Conservation (phyloP, 2,329 filamentous ascomycete species). For the Colletotrichum eleusines region DNA sequence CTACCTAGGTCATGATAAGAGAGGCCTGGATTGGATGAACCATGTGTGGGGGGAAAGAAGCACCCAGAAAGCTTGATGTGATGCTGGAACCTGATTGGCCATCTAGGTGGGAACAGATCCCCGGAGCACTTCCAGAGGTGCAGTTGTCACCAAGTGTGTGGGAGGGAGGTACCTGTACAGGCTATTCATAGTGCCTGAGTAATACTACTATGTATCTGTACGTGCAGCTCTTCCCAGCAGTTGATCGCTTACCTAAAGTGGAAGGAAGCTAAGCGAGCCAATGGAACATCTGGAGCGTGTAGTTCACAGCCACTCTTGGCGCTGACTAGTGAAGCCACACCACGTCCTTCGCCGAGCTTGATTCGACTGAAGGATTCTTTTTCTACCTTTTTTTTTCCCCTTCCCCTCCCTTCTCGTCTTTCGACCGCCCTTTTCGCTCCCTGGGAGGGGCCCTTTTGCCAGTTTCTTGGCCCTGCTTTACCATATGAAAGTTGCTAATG, state of each 20-base stretch:
- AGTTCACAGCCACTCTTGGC: conserved; percentile 36
- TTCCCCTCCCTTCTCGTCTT: neutral
- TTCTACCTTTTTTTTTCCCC: too few relatives aligned
- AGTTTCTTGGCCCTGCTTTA: neutral
- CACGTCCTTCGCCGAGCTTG: conserved; percentile 24
- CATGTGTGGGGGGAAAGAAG: neutral
- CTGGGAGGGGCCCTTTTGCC: neutral
- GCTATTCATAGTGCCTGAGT: too few relatives aligned
- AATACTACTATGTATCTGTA: too few relatives aligned
- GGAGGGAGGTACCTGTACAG: conserved; percentile 16
- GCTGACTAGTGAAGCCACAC: conserved; percentile 15
- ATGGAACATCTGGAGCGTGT: neutral
- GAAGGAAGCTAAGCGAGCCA: conserved; percentile 1
- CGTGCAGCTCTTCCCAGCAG: too few relatives aligned
- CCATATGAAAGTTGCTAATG: neutral
- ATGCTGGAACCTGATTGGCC: neutral
- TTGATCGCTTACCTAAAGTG: conserved; percentile 14
- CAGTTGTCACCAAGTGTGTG: conserved; percentile 21
- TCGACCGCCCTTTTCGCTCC: conserved; percentile 7
- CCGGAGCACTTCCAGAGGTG: conserved; percentile 1
- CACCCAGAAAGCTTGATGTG: neutral
- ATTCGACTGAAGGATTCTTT: conserved; percentile 36
- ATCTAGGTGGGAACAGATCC: neutral
- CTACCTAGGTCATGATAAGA: neutral
- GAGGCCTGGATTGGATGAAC: too few relatives aligned